Conservation (phyloP, 1,139 yeast species). For the Debaryomyces nepalensis region DNA sequence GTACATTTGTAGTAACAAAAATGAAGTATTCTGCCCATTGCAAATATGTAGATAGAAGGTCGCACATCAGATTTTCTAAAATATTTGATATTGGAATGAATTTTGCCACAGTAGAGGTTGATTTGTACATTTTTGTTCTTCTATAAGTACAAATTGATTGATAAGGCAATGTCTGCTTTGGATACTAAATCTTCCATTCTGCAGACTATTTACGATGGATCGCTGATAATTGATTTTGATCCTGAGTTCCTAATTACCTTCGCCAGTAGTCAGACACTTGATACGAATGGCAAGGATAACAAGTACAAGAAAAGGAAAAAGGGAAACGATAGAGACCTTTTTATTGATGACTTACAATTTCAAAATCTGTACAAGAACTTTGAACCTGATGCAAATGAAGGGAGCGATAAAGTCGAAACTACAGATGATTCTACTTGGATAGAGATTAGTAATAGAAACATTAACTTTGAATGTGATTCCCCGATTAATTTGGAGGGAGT, state of each 20-base stretch:
- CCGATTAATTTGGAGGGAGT: slow-evolving; percentile 12
- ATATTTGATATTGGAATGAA: too few relatives aligned
- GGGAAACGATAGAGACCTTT: slow-evolving; percentile 9
- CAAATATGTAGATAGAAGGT: too few relatives aligned
- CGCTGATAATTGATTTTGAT: slow-evolving; percentile 16
- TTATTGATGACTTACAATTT: slow-evolving; percentile 14
- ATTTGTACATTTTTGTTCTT: too few relatives aligned
- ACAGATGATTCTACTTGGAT: slow-evolving; percentile 13
- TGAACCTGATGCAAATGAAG: neutral
- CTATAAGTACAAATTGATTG: too few relatives aligned
- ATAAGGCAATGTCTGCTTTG: neutral
- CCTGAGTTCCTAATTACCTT: slow-evolving; percentile 11
- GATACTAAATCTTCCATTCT: neutral
- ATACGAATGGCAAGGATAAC: slow-evolving; percentile 1
- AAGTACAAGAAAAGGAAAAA: slow-evolving; percentile 13
- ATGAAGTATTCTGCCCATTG: too few relatives aligned
- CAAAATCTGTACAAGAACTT: neutral
- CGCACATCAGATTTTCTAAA: too few relatives aligned
- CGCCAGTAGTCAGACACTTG: slow-evolving; percentile 7
- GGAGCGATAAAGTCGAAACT: neutral
- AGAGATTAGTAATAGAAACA: slow-evolving; percentile 10
- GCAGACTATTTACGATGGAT: neutral
- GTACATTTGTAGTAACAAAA: too few relatives aligned
- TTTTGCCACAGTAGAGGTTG: too few relatives aligned
- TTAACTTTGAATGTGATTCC: slow-evolving; percentile 10